Evolutionary conservation across 139 green algal genomes (phyloP).

Genomic region (Edaphochlamys debaryana): DNA sequence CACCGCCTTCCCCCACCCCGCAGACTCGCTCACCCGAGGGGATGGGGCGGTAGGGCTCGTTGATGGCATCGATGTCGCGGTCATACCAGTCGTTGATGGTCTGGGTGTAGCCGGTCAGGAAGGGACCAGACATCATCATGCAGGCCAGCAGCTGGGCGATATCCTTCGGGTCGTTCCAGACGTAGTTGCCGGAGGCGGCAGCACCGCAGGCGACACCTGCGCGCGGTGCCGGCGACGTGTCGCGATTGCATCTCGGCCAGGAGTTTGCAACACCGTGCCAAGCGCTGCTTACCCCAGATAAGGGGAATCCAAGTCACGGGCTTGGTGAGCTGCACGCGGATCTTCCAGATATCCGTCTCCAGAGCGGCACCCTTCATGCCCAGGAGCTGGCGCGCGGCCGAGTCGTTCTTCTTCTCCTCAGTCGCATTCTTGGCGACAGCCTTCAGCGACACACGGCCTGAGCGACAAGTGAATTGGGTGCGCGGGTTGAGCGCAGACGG

Average conservation of each 20-base stretch:
- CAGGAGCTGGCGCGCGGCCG: constrained; percentile 79
- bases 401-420: constrained; percentile 57
- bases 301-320: constrained; percentile 99
- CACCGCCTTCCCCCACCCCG: too few species aligned
- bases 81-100: constrained; percentile 99
- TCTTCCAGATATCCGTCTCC: constrained; percentile 95
- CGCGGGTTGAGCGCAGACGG: too few species aligned
- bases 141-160: constrained; percentile 84
- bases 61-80: constrained; percentile 98
- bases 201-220: constrained; percentile 95
- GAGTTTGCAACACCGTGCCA: background rate
- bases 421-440: constrained; percentile 40
- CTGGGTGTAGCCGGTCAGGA: constrained; percentile 98
- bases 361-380: constrained; percentile 87
- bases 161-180: constrained; percentile 85
- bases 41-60: constrained; percentile 98
- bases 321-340: constrained; percentile 98
- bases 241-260: background rate
- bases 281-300: constrained; percentile 92
- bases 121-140: constrained; percentile 95
- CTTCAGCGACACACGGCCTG: constrained; percentile 32
- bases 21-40: constrained; percentile 79
- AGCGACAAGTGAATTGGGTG: too few species aligned
- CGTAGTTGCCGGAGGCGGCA: constrained; percentile 92
- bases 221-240: constrained; percentile 27